Conservation (phyloP, 306 rosid species). For the Geum urbanum region DNA sequence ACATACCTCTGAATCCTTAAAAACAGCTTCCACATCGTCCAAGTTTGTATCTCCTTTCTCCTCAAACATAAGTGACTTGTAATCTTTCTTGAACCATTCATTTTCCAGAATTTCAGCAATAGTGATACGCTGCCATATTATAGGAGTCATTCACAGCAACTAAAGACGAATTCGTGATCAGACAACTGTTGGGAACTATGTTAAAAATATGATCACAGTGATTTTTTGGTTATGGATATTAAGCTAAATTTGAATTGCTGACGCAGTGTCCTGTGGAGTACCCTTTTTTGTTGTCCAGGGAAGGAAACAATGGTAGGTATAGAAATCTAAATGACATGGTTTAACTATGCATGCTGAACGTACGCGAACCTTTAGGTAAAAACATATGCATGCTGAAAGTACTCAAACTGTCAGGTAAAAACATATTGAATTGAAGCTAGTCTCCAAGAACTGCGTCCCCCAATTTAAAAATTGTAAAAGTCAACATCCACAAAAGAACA, state of each 20-base stretch:
- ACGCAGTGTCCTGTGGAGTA: neutral
- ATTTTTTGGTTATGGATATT: neutral
- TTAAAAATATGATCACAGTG: too few species aligned
- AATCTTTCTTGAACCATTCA: constrained; percentile 92
- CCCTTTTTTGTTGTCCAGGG: neutral
- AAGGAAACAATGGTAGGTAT: neutral
- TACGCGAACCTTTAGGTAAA: neutral
- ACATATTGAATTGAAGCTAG: neutral
- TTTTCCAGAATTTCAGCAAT: constrained; percentile 69
- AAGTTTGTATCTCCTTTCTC: constrained; percentile 74
- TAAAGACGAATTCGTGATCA: constrained; percentile 11
- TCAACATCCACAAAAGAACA: neutral
- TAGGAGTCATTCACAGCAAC: constrained; percentile 19
- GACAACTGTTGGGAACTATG: neutral
- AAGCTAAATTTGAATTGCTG: too few species aligned
- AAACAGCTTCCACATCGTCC: constrained; percentile 96
- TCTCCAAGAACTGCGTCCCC: neutral
- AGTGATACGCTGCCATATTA: constrained; percentile 73
- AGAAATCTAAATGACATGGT: neutral
- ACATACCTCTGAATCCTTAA: constrained; percentile 89
- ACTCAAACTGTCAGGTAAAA: neutral
- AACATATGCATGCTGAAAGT: neutral
- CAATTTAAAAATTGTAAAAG: neutral
- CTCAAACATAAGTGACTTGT: constrained; percentile 74
- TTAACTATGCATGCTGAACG: neutral